These are phyloP conservation scores for Macrotyloma uniflorum DNA, from an alignment of 306 rosid genomes.

Conservation along the genomic window DNA sequence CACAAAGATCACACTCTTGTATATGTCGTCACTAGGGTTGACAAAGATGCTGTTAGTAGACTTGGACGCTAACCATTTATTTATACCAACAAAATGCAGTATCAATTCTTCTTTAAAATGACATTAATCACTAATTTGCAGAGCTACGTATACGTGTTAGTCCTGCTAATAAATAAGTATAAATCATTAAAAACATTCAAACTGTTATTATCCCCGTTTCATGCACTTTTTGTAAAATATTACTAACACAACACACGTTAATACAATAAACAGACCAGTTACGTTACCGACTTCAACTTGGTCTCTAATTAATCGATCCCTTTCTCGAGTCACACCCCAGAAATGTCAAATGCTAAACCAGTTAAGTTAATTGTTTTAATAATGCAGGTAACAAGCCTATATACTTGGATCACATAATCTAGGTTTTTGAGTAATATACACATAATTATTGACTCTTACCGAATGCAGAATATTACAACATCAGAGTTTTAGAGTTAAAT, in stretches of 20 bases:
- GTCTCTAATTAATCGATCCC: neutral
- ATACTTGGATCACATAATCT: neutral
- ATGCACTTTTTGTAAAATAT: conserved; percentile 55
- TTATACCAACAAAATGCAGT: conserved; percentile 6
- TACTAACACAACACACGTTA: neutral
- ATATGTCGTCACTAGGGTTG: conserved; percentile 59
- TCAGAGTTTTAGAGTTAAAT: neutral
- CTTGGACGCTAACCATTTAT: conserved; percentile 23
- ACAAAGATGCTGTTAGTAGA: conserved; percentile 57
- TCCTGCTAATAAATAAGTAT: neutral
- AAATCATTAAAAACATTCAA: conserved; percentile 27
- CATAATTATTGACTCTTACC: neutral
- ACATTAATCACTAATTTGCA: conserved; percentile 35
- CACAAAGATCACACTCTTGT: conserved; percentile 39
- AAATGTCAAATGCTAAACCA: conserved; percentile 43
- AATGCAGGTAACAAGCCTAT: conserved; percentile 36
- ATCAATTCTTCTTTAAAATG: conserved; percentile 31
- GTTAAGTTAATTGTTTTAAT: conserved; percentile 27
- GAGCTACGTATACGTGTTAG: conserved; percentile 34
- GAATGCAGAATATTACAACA: neutral
- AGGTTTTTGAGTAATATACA: neutral
- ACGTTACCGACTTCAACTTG: conserved; percentile 51
- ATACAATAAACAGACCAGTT: conserved; percentile 39
- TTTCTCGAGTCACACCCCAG: conserved; percentile 30
- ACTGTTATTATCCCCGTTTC: conserved; percentile 35